Conservation (phyloP, 2,329 filamentous ascomycete species). For the Monosporascus cannonballus region DNA sequence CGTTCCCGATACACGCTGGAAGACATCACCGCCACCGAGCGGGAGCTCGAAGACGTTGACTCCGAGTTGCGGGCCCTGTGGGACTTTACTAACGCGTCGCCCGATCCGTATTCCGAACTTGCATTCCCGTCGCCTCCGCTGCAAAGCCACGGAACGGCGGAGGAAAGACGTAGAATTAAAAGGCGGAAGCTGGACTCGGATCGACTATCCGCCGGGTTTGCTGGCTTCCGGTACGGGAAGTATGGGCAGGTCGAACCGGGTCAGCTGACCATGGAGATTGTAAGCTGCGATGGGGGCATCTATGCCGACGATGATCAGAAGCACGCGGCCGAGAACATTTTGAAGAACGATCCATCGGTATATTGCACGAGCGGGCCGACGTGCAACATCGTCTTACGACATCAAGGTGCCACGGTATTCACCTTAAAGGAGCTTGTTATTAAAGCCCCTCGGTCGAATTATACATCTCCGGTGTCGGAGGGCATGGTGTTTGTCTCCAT, state of each 20-base stretch:
- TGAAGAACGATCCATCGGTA: slow-evolving; percentile 75
- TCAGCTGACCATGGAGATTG: slow-evolving; percentile 75
- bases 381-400: slow-evolving; percentile 80
- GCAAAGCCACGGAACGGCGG: slow-evolving; percentile 17
- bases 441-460: slow-evolving; percentile 73
- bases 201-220: slow-evolving; percentile 40
- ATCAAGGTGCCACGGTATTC: slow-evolving; percentile 76
- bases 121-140: slow-evolving; percentile 18
- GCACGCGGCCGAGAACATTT: slow-evolving; percentile 72
- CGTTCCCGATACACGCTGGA: slow-evolving; percentile 9
- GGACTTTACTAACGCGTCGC: slow-evolving; percentile 16
- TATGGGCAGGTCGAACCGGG: slow-evolving; percentile 85
- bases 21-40: slow-evolving; percentile 3
- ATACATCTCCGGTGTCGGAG: slow-evolving; percentile 85
- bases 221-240: slow-evolving; percentile 71
- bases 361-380: slow-evolving; percentile 86
- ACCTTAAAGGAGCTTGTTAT: slow-evolving; percentile 81
- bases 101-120: slow-evolving; percentile 17
- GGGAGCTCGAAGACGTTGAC: slow-evolving; percentile 13
- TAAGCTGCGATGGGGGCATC: slow-evolving; percentile 80
- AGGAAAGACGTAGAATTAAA: slow-evolving; percentile 48
- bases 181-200: slow-evolving; percentile 66
- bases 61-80: slow-evolving; percentile 18
- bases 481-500: slow-evolving; percentile 90
- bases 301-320: slow-evolving; percentile 52